Evolutionary conservation across 2,329 filamentous ascomycete genomes (phyloP).

Genomic region (Nothopassalora personata): DNA sequence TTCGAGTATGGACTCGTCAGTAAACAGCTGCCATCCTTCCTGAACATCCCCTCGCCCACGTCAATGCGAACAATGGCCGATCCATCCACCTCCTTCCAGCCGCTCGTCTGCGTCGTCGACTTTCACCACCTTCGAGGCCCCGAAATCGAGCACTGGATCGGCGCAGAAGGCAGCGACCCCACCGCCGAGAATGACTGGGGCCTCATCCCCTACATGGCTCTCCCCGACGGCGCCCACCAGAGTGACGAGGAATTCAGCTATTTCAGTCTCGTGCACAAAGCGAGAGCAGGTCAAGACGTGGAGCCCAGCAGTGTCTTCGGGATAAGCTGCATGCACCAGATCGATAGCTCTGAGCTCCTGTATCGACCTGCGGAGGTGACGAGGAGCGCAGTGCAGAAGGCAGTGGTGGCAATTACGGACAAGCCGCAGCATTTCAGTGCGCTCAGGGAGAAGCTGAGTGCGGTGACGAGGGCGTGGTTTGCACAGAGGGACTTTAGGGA

Average conservation of each 20-base stretch:
- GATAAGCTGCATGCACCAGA: slow-evolving; percentile 88
- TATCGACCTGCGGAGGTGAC: slow-evolving; percentile 84
- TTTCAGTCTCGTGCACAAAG: slow-evolving; percentile 69
- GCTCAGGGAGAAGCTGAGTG: slow-evolving; percentile 78
- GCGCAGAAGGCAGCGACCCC: slow-evolving; percentile 70
- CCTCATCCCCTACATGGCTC: slow-evolving; percentile 89
- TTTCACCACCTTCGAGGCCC: slow-evolving; percentile 63
- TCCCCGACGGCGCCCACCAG: slow-evolving; percentile 93
- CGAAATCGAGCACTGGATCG: slow-evolving; percentile 91
- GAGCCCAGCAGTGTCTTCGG: slow-evolving; percentile 65
- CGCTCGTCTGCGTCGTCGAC: slow-evolving; percentile 49
- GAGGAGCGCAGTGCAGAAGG: slow-evolving; percentile 96
- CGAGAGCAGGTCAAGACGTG: slow-evolving; percentile 14
- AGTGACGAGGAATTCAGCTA: slow-evolving; percentile 96
- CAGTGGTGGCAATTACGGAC: slow-evolving; percentile 90
- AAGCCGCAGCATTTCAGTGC: slow-evolving; percentile 86
- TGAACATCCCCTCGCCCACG: background rate
- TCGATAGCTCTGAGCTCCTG: slow-evolving; percentile 72
- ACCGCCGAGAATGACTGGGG: slow-evolving; percentile 83
- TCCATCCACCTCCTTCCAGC: slow-evolving; percentile 33
- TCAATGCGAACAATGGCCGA: background rate
- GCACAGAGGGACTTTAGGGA: slow-evolving; percentile 91
- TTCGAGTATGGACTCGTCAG: background rate
- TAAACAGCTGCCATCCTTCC: background rate
- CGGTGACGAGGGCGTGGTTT: slow-evolving; percentile 95